Percentiles rank a stretch among this genome's conserved stretches.
phyloP scores from a whole-genome alignment of 179 eudicot genomes.

The Drosera spatulata region DNA sequence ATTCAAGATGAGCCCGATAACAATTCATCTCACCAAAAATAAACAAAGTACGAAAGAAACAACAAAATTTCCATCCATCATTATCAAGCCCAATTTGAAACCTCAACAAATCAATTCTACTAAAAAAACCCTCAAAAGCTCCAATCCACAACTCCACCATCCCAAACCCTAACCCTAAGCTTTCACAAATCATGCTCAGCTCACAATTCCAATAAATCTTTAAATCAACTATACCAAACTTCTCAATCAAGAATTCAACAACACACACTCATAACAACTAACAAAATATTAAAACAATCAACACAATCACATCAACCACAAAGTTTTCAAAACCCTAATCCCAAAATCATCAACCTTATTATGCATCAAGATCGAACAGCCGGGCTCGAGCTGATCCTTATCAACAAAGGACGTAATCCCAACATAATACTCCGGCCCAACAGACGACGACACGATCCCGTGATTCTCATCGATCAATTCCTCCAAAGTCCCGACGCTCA shows the following conservation, averaged over 20 bases:
- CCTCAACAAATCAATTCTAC: not conserved
- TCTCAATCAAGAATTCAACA: too few relatives aligned
- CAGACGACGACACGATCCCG: conserved; percentile 69
- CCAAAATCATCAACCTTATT: conserved; percentile 48
- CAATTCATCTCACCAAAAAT: too few relatives aligned
- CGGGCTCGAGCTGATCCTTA: conserved; percentile 93
- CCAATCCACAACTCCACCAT: too few relatives aligned
- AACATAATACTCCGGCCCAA: conserved; percentile 88
- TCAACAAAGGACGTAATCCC: conserved; percentile 74
- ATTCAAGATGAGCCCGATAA: too few relatives aligned
- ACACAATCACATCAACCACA: not conserved
- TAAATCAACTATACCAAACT: too few relatives aligned
- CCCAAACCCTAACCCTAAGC: conserved; percentile 2
- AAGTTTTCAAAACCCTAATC: not conserved
- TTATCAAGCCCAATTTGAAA: not conserved
- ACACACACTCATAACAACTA: too few relatives aligned
- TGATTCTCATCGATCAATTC: conserved; percentile 93
- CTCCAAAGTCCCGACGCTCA: conserved; percentile 87
- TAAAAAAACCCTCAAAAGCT: not conserved
- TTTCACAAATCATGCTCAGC: not conserved
- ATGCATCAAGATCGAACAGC: conserved; percentile 86
- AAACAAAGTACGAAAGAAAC: too few relatives aligned
- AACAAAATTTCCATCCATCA: too few relatives aligned
- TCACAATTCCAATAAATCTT: not conserved
- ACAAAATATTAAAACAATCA: not conserved